A percentile compares a stretch with the other conserved stretches of the same genome.
Evolutionary conservation across 805 yeast species (phyloP).

Genomic region (Ogataea pini): DNA sequence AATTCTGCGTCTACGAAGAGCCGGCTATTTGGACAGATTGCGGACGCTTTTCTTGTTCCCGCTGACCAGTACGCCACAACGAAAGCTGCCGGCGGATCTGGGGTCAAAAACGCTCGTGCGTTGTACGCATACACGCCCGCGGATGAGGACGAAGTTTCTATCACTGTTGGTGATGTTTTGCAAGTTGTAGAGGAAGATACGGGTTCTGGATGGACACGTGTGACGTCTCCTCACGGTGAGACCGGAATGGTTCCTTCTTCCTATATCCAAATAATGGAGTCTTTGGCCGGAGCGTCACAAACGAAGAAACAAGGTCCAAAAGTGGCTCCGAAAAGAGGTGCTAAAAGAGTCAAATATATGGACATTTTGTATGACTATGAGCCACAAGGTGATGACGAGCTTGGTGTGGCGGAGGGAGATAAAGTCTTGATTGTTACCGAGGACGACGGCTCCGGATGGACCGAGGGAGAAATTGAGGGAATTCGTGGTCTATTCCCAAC

Average conservation of each 20-base stretch:
- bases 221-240: constrained; percentile 45
- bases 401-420: constrained; percentile 73
- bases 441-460: constrained; percentile 90
- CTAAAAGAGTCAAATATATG: constrained; percentile 61
- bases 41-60: constrained; percentile 20
- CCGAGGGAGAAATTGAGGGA: constrained; percentile 80
- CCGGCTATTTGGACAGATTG: constrained; percentile 30
- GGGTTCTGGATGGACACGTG: constrained; percentile 91
- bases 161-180: constrained; percentile 61
- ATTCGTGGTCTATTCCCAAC: constrained; percentile 74
- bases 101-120: constrained; percentile 41
- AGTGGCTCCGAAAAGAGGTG: constrained; percentile 71
- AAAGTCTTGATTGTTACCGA: constrained; percentile 64
- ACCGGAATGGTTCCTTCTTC: constrained; percentile 85
- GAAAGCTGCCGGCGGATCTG: constrained; percentile 5
- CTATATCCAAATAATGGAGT: constrained; percentile 57
- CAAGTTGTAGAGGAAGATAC: constrained; percentile 67
- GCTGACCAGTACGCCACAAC: not conserved
- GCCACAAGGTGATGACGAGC: constrained; percentile 80
- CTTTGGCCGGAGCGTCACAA: constrained; percentile 13
- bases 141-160: constrained; percentile 74
- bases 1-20: constrained; percentile 24
- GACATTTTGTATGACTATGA: constrained; percentile 74
- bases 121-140: constrained; percentile 64
- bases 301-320: constrained; percentile 63